Evolutionary conservation across 2,329 filamentous ascomycete species (phyloP).

Genomic region (Sordariomycetes sp.): DNA sequence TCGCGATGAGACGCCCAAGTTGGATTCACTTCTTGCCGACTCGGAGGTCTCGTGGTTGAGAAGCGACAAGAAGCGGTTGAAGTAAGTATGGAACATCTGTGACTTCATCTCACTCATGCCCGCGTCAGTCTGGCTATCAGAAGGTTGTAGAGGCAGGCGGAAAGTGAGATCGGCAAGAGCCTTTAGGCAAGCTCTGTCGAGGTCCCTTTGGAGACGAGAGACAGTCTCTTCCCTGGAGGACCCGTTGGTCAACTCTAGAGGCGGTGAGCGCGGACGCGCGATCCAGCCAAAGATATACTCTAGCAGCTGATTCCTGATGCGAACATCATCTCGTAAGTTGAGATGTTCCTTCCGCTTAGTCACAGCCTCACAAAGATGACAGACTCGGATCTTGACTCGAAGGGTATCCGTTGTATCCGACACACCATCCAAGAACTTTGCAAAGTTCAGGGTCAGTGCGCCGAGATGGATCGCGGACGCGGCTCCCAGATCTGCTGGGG

Average conservation of each 20-base stretch:
- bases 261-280: constrained; percentile 46
- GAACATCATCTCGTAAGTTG: constrained; percentile 59
- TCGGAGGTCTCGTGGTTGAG: constrained; percentile 50
- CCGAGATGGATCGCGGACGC: constrained; percentile 57
- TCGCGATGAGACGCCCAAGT: constrained; percentile 25
- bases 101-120: constrained; percentile 60
- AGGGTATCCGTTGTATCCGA: constrained; percentile 46
- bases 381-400: constrained; percentile 60
- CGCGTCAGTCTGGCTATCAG: constrained; percentile 56
- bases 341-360: constrained; percentile 59
- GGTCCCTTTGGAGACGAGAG: constrained; percentile 50
- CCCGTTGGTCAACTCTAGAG: constrained; percentile 29
- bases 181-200: constrained; percentile 56
- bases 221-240: constrained; percentile 46
- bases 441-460: constrained; percentile 54
- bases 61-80: constrained; percentile 59
- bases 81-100: constrained; percentile 64
- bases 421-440: constrained; percentile 54
- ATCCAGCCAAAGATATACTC: constrained; percentile 64
- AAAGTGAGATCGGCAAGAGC: constrained; percentile 59
- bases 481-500: constrained; percentile 51
- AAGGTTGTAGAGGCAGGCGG: constrained; percentile 56
- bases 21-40: constrained; percentile 13
- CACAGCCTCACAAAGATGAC: constrained; percentile 56
- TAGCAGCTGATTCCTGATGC: constrained; percentile 58